A percentile compares a stretch with the other conserved stretches of the same genome.
These are phyloP conservation scores for Colletotrichum gigasporum DNA, from an alignment of 2,329 filamentous ascomycete species.

Conservation along the genomic window DNA sequence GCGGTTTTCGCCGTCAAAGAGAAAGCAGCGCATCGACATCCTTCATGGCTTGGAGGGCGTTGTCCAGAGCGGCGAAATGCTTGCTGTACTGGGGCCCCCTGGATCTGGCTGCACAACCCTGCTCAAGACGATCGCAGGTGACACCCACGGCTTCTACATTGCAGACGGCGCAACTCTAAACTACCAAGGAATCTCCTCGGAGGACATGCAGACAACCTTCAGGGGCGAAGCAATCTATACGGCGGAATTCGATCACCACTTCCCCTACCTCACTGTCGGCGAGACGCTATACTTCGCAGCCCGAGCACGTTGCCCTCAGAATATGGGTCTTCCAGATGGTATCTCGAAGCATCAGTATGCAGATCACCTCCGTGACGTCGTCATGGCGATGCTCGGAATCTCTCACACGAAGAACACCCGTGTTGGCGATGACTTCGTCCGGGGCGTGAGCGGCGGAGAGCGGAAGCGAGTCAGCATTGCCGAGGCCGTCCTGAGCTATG, in stretches of 20 bases:
- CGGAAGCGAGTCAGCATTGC: constrained; percentile 51
- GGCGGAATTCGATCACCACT: constrained; percentile 71
- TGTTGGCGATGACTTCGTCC: constrained; percentile 63
- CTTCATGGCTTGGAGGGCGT: constrained; percentile 59
- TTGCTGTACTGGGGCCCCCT: constrained; percentile 65
- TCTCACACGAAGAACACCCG: constrained; percentile 62
- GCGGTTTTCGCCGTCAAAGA: constrained; percentile 36
- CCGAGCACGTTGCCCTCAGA: constrained; percentile 58
- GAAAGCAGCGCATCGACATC: constrained; percentile 52
- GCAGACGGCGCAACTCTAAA: constrained; percentile 18
- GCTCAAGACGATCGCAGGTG: constrained; percentile 71
- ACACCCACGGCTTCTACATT: constrained; percentile 66
- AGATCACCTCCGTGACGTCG: constrained; percentile 59
- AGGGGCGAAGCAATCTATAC: constrained; percentile 74
- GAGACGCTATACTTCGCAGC: constrained; percentile 71
- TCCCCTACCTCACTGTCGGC: constrained; percentile 66
- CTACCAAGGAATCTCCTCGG: constrained; percentile 13
- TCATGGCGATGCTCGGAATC: constrained; percentile 64
- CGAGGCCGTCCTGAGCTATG: constrained; percentile 41
- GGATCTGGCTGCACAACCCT: constrained; percentile 71
- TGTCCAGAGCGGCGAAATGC: constrained; percentile 63
- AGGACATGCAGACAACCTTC: constrained; percentile 28
- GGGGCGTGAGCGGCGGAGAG: constrained; percentile 65
- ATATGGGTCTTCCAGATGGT: constrained; percentile 53
- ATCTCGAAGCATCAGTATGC: constrained; percentile 51